Conservation (phyloP, 1,284 basidiomycete genomes). For the Heterobasidion occidentale region DNA sequence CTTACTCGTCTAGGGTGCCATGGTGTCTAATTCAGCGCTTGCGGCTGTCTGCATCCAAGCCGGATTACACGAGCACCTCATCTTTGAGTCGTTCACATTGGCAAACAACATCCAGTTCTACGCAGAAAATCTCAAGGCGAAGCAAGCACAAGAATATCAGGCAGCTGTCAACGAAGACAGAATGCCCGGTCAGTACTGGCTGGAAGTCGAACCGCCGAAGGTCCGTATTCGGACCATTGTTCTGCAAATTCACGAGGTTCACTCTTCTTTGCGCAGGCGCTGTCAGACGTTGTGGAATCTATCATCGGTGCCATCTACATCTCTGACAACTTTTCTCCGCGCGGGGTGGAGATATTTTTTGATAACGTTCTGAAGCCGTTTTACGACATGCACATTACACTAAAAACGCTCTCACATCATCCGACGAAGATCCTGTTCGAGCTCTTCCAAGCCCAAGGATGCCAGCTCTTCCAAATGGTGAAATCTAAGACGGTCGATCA, state of each 20-base stretch:
- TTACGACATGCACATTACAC: slow-evolving; percentile 61
- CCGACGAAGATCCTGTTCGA: slow-evolving; percentile 70
- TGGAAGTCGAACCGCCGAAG: slow-evolving; percentile 68
- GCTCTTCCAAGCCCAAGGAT: slow-evolving; percentile 58
- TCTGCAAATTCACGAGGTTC: not conserved
- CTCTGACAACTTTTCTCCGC: slow-evolving; percentile 58
- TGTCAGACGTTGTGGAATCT: slow-evolving; percentile 74
- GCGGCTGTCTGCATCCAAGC: slow-evolving; percentile 65
- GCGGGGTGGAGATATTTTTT: slow-evolving; percentile 57
- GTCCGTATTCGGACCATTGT: slow-evolving; percentile 23
- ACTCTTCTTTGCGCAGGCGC: slow-evolving; percentile 31
- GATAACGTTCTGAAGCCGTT: slow-evolving; percentile 63
- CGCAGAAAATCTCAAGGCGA: slow-evolving; percentile 36
- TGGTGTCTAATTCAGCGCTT: slow-evolving; percentile 72
- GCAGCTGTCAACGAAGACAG: slow-evolving; percentile 38
- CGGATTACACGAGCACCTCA: slow-evolving; percentile 54
- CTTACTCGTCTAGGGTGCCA: slow-evolving; percentile 48
- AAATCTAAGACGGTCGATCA: slow-evolving; percentile 31
- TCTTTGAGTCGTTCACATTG: slow-evolving; percentile 47
- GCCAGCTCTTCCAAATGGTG: slow-evolving; percentile 50
- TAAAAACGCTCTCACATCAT: slow-evolving; percentile 64
- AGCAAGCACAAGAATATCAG: slow-evolving; percentile 40
- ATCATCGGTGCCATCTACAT: slow-evolving; percentile 69
- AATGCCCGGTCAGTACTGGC: slow-evolving; percentile 65
- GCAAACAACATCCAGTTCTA: slow-evolving; percentile 46